Evolutionary conservation across 23 red algal species (phyloP), one percentile per base, ranked within the genome.

Genomic region (Gracilaria caudata): DNA sequence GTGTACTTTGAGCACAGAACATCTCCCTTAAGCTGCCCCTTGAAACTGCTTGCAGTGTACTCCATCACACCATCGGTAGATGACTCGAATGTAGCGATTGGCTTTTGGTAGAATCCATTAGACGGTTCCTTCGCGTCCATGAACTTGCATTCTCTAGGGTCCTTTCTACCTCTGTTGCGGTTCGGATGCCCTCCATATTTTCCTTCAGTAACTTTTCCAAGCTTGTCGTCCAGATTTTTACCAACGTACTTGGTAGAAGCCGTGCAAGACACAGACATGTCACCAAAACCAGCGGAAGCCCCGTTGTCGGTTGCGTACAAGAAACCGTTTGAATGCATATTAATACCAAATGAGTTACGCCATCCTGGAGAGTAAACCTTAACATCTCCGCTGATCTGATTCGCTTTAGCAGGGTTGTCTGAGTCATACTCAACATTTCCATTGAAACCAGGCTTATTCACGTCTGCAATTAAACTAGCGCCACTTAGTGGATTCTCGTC

Each of bases 141-240:
- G 30, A 91, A 91, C 46, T 57, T 57, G 41, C 87, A 91, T 74
- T 91, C 41, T 30, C 73, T 7, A 28, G 75, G 63, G 47, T 86
- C 90, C 32, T 61, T 66, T 23, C 81, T 54, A 60, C 81, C 90
- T 51, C 90, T 60, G 64, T 93, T 93, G 16, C 90, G 79, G 64
- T 93, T 93, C 3, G 90, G 90, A 74, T 93, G 90, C 2, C 90
- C 90, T 17, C 20, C 51, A 80, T 93, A 93, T 23, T 80, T 86
- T 0, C 90, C 90, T 24, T 80, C 73, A 1, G 32, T 24, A 7
- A 93, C 90, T 21, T 79, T 80, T 34, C 53, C 59, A 36, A 93
- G 59, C 57, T 86, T 87, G 38, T 93, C 90, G 24, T 81, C 64
- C 38, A 78, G 72, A 81, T 68, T 82, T 41, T 81, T 57, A 3